phyloP scores from a whole-genome alignment of 371 early-diverging fungal genomes.

The Coemansia sp. region DNA sequence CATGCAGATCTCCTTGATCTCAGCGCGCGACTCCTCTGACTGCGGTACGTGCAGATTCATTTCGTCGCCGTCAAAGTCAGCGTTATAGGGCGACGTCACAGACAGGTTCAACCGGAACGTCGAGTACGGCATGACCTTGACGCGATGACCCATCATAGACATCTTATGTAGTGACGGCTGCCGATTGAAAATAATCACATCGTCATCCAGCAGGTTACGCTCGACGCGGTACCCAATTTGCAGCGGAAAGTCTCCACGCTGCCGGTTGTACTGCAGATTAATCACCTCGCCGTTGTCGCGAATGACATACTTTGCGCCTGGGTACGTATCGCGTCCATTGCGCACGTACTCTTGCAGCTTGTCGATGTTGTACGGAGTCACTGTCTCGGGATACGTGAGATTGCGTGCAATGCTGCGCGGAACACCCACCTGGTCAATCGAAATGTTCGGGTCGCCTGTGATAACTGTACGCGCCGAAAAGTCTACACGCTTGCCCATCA shows the following conservation, averaged over 20 bases:
- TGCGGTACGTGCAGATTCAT: slow-evolving; percentile 99
- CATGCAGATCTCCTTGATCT: slow-evolving; percentile 94
- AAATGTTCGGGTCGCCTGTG: slow-evolving; percentile 98
- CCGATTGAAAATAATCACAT: slow-evolving; percentile 99
- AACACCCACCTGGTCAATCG: slow-evolving; percentile 98
- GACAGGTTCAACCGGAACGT: slow-evolving; percentile 99
- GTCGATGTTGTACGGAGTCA: slow-evolving; percentile 98
- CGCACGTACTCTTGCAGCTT: slow-evolving; percentile 85
- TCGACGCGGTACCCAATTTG: slow-evolving; percentile 96
- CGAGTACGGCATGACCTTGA: slow-evolving; percentile 97
- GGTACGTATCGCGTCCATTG: slow-evolving; percentile 96
- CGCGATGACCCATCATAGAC: slow-evolving; percentile 99
- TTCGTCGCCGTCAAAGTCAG: slow-evolving; percentile 99
- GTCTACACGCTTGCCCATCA: slow-evolving; percentile 99
- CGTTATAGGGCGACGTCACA: slow-evolving; percentile 99
- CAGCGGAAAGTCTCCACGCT: slow-evolving; percentile 86
- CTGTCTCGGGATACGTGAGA: slow-evolving; percentile 97
- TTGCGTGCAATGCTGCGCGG: slow-evolving; percentile 97
- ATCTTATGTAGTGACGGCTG: slow-evolving; percentile 99
- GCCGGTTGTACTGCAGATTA: slow-evolving; percentile 89
- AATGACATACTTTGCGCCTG: slow-evolving; percentile 99
- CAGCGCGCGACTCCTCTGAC: slow-evolving; percentile 91
- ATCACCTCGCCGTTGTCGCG: slow-evolving; percentile 96
- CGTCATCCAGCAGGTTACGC: slow-evolving; percentile 95
- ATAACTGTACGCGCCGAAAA: slow-evolving; percentile 99